Evolutionary conservation across 2,329 filamentous ascomycete species (phyloP).

Genomic region (Aspergillus pseudoviridinutans): DNA sequence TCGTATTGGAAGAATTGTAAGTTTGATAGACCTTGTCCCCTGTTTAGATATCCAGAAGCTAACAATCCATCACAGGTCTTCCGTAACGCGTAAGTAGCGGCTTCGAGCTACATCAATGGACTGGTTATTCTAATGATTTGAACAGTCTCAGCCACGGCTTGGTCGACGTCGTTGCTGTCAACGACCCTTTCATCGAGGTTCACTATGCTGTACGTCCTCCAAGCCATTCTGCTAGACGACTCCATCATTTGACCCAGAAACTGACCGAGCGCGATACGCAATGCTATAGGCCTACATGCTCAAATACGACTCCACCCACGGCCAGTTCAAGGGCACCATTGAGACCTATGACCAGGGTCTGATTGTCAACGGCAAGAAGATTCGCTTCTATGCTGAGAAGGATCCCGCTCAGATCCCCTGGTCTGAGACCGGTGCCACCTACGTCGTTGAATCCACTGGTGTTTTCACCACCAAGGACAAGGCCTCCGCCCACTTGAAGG

Average conservation of each 20-base stretch:
- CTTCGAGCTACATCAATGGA: background rate
- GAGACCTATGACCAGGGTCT: conserved; percentile 68
- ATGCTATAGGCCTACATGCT: conserved; percentile 89
- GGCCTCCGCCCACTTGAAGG: conserved; percentile 89
- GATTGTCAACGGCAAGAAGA: conserved; percentile 86
- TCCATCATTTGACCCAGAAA: background rate
- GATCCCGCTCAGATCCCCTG: conserved; percentile 90
- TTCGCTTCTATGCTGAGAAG: conserved; percentile 91
- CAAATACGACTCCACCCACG: conserved; percentile 98
- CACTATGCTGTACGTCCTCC: conserved; percentile 81
- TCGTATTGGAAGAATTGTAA: conserved; percentile 91
- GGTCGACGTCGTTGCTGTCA: conserved; percentile 91
- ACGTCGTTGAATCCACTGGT: conserved; percentile 97
- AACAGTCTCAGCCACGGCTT: conserved; percentile 74
- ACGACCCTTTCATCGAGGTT: conserved; percentile 99
- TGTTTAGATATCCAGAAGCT: conserved; percentile 12
- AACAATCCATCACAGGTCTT: conserved; percentile 59
- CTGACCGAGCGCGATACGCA: conserved; percentile 5
- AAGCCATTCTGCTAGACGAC: background rate
- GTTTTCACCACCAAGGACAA: conserved; percentile 99
- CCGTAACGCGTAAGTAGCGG: conserved; percentile 75
- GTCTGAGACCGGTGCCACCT: conserved; percentile 79
- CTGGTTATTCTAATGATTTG: background rate
- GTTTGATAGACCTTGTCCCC: conserved; percentile 18
- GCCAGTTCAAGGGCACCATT: conserved; percentile 90